These are phyloP conservation scores for Eimeria tenella DNA, from an alignment of 169 alveolate species.

Conservation along the genomic window DNA sequence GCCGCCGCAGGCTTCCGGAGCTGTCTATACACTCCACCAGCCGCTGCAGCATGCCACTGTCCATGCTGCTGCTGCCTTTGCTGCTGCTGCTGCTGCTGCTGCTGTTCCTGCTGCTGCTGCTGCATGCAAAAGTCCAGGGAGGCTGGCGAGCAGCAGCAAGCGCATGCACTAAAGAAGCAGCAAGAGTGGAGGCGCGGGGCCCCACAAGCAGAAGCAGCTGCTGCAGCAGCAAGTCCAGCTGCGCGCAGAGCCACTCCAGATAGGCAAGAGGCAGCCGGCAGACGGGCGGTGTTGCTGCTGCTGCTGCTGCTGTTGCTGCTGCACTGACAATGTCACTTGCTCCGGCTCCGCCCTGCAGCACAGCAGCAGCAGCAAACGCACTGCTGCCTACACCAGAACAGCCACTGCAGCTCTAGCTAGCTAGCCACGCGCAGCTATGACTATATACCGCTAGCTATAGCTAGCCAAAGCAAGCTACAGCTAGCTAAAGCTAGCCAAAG, in stretches of 20 bases:
- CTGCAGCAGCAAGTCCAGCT: conserved; percentile 47
- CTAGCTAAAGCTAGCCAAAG: background rate
- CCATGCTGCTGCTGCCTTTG: background rate
- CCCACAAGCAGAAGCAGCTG: conserved; percentile 57
- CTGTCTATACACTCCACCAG: conserved; percentile 47
- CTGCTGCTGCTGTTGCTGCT: conserved; percentile 34
- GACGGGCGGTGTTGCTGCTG: conserved; percentile 31
- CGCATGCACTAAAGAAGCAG: conserved; percentile 66
- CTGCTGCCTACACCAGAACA: no score
- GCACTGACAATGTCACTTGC: background rate
- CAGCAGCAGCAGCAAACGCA: background rate
- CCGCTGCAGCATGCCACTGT: background rate
- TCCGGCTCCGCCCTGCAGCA: conserved; percentile 6
- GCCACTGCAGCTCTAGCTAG: no score
- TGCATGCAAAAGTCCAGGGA: conserved; percentile 22
- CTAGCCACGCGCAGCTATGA: no score
- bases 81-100: conserved; percentile 37
- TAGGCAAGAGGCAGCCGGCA: conserved; percentile 67
- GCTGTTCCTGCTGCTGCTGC: conserved; percentile 44
- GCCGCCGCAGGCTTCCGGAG: conserved; percentile 25
- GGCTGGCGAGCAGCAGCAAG: conserved; percentile 38
- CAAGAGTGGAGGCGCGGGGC: conserved; percentile 38
- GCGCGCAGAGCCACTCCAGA: conserved; percentile 55
- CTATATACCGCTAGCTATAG: no score
- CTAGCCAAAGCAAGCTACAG: background rate